Evolutionary conservation across 306 rosid genomes (phyloP).

Genomic region (Coriaria nepalensis): DNA sequence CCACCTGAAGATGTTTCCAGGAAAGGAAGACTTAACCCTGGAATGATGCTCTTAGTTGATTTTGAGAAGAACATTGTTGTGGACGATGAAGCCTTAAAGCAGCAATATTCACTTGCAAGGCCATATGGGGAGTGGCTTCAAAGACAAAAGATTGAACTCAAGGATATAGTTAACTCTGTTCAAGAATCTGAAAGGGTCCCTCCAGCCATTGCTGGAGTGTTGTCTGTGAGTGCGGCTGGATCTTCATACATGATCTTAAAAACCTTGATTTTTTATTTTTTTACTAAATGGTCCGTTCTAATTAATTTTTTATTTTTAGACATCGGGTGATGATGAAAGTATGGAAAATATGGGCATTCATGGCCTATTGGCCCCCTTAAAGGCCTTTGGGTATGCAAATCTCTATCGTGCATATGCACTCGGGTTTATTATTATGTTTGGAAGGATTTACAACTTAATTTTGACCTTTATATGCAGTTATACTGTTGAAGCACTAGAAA

Average conservation of each 20-base stretch:
- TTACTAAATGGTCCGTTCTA: conserved; percentile 4
- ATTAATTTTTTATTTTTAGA: conserved; percentile 32
- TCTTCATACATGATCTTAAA: neutral
- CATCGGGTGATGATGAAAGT: conserved; percentile 36
- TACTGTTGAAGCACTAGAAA: conserved; percentile 78
- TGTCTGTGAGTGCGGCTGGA: conserved; percentile 42
- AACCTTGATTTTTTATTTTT: conserved; percentile 1
- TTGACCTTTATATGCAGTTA: conserved; percentile 39
- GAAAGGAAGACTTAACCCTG: conserved; percentile 97
- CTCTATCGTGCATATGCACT: conserved; percentile 8
- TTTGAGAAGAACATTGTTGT: conserved; percentile 90
- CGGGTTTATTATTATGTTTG: conserved; percentile 5
- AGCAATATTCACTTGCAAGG: conserved; percentile 76
- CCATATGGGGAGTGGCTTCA: conserved; percentile 88
- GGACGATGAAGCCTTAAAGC: conserved; percentile 86
- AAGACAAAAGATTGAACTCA: conserved; percentile 77
- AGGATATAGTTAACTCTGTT: conserved; percentile 64
- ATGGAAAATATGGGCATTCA: conserved; percentile 78
- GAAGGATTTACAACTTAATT: conserved; percentile 6
- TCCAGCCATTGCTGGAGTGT: conserved; percentile 61
- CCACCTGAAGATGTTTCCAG: conserved; percentile 75
- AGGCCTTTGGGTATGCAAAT: conserved; percentile 75
- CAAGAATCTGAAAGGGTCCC: conserved; percentile 47
- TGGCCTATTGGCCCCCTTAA: conserved; percentile 69
- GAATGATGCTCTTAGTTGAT: conserved; percentile 98